Evolutionary conservation across 1,284 basidiomycete species (phyloP).

Genomic region (Tylopilus orsonianus): DNA sequence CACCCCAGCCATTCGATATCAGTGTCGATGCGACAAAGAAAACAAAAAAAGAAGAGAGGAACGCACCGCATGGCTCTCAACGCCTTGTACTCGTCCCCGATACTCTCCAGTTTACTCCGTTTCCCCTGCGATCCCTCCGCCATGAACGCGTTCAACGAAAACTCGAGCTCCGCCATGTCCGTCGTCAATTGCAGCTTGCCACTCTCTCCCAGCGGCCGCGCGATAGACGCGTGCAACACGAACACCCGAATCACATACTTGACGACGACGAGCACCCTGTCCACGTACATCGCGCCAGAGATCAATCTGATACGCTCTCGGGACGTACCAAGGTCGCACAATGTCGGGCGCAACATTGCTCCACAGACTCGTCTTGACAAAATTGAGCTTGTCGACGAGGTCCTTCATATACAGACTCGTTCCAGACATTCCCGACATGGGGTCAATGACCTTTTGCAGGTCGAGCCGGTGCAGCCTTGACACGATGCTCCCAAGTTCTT

Average conservation of each 20-base stretch:
- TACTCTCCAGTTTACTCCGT: conserved; percentile 63
- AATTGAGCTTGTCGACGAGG: conserved; percentile 79
- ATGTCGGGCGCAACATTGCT: conserved; percentile 72
- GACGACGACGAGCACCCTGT: conserved; percentile 68
- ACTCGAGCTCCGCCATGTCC: conserved; percentile 96
- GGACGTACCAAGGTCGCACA: conserved; percentile 64
- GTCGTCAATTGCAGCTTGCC: conserved; percentile 90
- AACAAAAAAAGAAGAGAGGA: not conserved
- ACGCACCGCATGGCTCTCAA: conserved; percentile 79
- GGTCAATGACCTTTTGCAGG: conserved; percentile 69
- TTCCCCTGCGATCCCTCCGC: conserved; percentile 56
- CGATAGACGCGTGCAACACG: conserved; percentile 86
- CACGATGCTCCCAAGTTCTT: conserved; percentile 77
- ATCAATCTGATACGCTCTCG: not conserved
- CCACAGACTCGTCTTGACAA: conserved; percentile 76
- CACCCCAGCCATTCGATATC: not conserved
- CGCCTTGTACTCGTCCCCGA: conserved; percentile 79
- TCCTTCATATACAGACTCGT: conserved; percentile 89
- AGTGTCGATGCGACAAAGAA: not conserved
- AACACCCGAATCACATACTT: conserved; percentile 81
- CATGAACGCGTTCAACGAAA: conserved; percentile 80
- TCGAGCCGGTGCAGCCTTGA: conserved; percentile 82
- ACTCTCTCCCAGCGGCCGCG: conserved; percentile 82
- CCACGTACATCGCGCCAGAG: not conserved
- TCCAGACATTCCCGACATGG: conserved; percentile 61